These are phyloP conservation scores for Blastomyces emzantsi DNA, from an alignment of 2,329 filamentous ascomycete genomes.

Conservation along the genomic window DNA sequence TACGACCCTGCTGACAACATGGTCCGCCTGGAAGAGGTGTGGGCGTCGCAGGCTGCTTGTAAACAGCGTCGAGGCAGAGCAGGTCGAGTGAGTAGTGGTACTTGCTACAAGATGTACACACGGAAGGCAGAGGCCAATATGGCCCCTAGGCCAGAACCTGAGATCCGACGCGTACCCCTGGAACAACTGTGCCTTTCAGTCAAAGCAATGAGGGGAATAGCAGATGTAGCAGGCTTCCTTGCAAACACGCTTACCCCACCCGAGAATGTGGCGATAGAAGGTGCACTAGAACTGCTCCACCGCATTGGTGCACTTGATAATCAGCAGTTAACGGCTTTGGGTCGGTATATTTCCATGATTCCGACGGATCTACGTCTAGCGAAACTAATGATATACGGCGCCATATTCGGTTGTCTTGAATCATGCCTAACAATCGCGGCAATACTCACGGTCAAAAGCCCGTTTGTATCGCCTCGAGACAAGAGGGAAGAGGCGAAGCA, in stretches of 20 bases:
- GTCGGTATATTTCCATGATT: conserved; percentile 87
- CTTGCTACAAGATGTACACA: conserved; percentile 94
- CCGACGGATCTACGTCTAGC: conserved; percentile 86
- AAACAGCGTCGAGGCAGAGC: conserved; percentile 91
- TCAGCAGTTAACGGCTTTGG: conserved; percentile 78
- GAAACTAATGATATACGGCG: conserved; percentile 91
- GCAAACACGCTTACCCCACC: conserved; percentile 83
- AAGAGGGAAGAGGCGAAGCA: conserved; percentile 74
- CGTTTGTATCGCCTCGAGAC: conserved; percentile 76
- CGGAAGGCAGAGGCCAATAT: conserved; percentile 73
- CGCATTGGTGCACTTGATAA: conserved; percentile 86
- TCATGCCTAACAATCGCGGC: conserved; percentile 81
- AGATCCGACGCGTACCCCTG: conserved; percentile 84
- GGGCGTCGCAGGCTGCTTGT: conserved; percentile 87
- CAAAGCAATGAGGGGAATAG: conserved; percentile 77
- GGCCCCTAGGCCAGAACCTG: conserved; percentile 80
- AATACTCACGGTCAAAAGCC: conserved; percentile 80
- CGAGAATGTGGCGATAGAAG: conserved; percentile 73
- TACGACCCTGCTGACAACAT: conserved; percentile 90
- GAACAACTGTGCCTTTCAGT: conserved; percentile 94
- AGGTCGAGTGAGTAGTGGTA: conserved; percentile 80
- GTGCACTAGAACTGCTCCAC: conserved; percentile 66
- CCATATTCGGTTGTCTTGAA: conserved; percentile 86
- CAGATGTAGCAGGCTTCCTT: conserved; percentile 71
- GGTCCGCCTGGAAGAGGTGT: conserved; percentile 87